A percentile compares a stretch with the other conserved stretches of the same genome.
These are phyloP conservation scores for Phaffia australis DNA, from an alignment of 768 basidiomycete species.

Conservation along the genomic window DNA sequence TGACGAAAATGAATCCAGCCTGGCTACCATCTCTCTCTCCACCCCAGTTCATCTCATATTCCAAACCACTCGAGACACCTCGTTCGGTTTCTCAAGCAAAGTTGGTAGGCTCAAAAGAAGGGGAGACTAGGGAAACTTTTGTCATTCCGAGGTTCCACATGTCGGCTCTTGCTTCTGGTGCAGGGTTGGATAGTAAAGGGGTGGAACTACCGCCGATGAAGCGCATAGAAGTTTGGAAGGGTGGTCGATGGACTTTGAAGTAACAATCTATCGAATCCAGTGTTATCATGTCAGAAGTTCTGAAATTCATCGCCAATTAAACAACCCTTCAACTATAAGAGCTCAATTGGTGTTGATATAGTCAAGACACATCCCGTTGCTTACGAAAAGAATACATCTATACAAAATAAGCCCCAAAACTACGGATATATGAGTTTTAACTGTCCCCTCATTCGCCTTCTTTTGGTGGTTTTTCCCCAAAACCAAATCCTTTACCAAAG, in stretches of 20 bases:
- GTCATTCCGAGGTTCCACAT: conserved; percentile 25
- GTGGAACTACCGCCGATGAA: conserved; percentile 19
- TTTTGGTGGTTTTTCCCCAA: conserved; percentile 36
- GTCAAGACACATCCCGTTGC: too few relatives aligned
- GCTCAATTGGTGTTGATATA: too few relatives aligned
- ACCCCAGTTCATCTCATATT: conserved; percentile 69
- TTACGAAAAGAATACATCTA: too few relatives aligned
- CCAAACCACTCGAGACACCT: conserved; percentile 61
- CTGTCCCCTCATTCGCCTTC: too few relatives aligned
- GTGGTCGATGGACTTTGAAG: conserved; percentile 17
- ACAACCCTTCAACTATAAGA: too few relatives aligned
- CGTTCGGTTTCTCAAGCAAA: conserved; percentile 6
- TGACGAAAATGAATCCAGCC: conserved; percentile 73
- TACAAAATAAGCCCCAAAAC: too few relatives aligned
- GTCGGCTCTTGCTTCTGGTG: background rate
- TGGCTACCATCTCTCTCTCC: conserved; percentile 76
- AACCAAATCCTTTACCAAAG: conserved; percentile 83
- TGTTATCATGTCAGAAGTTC: too few relatives aligned
- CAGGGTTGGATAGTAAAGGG: conserved; percentile 13
- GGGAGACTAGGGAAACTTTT: conserved; percentile 21
- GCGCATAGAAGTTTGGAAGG: conserved; percentile 20
- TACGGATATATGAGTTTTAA: too few relatives aligned
- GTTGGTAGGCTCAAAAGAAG: conserved; percentile 20
- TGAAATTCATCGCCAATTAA: too few relatives aligned
- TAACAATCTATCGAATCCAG: too few relatives aligned